Evolutionary conservation across 139 green algal genomes (phyloP), one percentile per base, ranked within the genome.

Genomic region (Closterium sp.): DNA sequence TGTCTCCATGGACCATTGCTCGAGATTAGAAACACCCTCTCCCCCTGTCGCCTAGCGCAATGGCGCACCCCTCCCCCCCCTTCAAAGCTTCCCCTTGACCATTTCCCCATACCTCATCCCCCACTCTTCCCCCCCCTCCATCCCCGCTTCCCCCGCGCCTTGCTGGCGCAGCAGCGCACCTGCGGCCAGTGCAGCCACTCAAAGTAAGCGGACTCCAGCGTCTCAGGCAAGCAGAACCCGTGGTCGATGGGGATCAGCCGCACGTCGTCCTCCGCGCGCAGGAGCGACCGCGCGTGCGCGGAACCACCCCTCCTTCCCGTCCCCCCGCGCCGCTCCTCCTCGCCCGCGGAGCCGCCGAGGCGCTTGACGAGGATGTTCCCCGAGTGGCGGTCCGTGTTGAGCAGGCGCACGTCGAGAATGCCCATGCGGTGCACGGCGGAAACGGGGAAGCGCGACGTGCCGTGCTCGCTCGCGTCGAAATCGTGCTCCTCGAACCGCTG

Each of bases 101-200:
- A 38, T 38, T 38, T 38, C 32, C 32, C 32, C 32, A 38, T 38
- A 38, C 32, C 32, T 31, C 7, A 70, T 4, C 11, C 29, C 28
- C 28, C 21, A 19, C n/a, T 4, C 28, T 89, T 45, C 38, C 38
- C 4, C 38, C 38, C 38, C 38, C 4, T 6, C 38, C 6, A 0
- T 24, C 11, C n/a, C 32, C 87, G 0, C 9, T 27, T 24, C 17
- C 29, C 28, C 28, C 2, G 1, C n/a, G 1, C 28, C 42, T 31
- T 31, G n/a, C n/a, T 87, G n/a, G 84, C 28, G 84, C 84, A 87
- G 84, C 38, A 45, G 2, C 38, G 28, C 4, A 89, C 87, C 87
- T 97, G 91, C 30, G 98, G 97, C 98, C 98, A 99, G 95, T 98
- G 97, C 94, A 98, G 97, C 98, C 98, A 99, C 96, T 99, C 98